phyloP scores from a whole-genome alignment of 371 early-diverging fungal genomes.

The Syncephalastrum sp. region DNA sequence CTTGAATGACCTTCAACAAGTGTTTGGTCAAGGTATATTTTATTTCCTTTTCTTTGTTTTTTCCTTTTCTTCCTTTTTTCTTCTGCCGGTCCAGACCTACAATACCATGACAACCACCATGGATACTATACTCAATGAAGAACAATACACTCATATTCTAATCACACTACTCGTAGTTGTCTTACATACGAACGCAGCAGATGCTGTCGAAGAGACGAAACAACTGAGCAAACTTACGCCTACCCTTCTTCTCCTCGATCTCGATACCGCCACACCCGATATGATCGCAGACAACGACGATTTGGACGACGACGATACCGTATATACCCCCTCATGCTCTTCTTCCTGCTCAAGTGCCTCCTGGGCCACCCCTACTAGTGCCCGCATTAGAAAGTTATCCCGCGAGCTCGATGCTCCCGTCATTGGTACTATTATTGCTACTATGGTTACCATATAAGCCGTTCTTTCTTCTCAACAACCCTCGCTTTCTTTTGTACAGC shows the following conservation, averaged over 20 bases:
- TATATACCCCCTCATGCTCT: conserved; percentile 14
- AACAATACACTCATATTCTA: no score
- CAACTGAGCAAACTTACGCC: conserved; percentile 4
- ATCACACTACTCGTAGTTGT: neutral
- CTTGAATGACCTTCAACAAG: conserved; percentile 9
- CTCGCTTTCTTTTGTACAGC: conserved; percentile 13
- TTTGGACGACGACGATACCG: conserved; percentile 9
- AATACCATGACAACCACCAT: no score
- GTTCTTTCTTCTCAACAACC: no score
- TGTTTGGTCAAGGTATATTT: conserved; percentile 18
- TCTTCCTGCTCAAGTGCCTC: conserved; percentile 6
- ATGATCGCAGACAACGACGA: conserved; percentile 4
- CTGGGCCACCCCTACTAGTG: conserved; percentile 2
- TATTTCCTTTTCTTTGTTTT: neutral
- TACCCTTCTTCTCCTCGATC: conserved; percentile 17
- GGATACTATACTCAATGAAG: no score
- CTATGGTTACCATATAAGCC: neutral
- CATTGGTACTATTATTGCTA: conserved; percentile 5
- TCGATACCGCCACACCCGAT: conserved; percentile 10
- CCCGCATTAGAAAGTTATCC: conserved; percentile 7
- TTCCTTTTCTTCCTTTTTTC: no score
- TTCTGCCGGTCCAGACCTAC: no score
- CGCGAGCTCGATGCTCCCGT: conserved; percentile 8
- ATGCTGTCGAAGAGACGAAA: conserved; percentile 2
- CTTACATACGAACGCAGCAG: neutral